A percentile compares a stretch with the other conserved stretches of the same genome.
Conservation (phyloP, 176 grass and related monocot genomes). For the Eragrostis nindensis region DNA sequence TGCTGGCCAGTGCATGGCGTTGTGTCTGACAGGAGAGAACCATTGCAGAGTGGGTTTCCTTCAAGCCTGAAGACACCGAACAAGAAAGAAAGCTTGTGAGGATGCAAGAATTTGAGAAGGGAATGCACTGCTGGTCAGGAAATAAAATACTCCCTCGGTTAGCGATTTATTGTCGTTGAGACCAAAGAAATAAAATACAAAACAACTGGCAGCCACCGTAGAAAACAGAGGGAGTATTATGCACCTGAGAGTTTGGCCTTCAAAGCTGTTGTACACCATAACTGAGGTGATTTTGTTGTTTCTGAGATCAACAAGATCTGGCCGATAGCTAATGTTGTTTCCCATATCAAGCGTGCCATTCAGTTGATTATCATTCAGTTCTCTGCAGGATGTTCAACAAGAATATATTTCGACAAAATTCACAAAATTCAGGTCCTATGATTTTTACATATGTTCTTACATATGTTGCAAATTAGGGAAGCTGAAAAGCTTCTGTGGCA, state of each 20-base stretch:
- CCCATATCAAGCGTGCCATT: slow-evolving; percentile 80
- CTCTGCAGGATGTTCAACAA: slow-evolving; percentile 49
- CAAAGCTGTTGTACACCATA: slow-evolving; percentile 38
- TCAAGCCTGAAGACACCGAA: slow-evolving; percentile 41
- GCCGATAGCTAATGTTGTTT: slow-evolving; percentile 15
- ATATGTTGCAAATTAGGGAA: slow-evolving; percentile 46
- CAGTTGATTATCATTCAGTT: slow-evolving; percentile 69
- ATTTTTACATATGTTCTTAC: slow-evolving; percentile 52
- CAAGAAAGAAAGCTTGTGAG: slow-evolving; percentile 4
- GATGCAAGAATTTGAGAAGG: slow-evolving; percentile 29
- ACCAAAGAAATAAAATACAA: too few relatives aligned
- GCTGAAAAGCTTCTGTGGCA: slow-evolving; percentile 67
- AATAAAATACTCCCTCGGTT: neutral
- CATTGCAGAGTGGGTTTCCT: slow-evolving; percentile 69
- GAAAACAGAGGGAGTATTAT: neutral
- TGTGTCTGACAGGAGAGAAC: slow-evolving; percentile 38
- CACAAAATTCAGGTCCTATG: neutral
- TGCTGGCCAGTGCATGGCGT: slow-evolving; percentile 30
- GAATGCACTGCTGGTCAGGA: neutral
- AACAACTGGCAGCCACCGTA: too few relatives aligned
- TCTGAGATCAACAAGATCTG: slow-evolving; percentile 55
- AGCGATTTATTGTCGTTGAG: too few relatives aligned
- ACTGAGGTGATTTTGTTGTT: slow-evolving; percentile 59
- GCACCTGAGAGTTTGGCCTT: slow-evolving; percentile 41
- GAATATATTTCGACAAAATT: slow-evolving; percentile 18